Evolutionary conservation across 208 protist species (phyloP).

Genomic region (Trypanosoma brucei): DNA sequence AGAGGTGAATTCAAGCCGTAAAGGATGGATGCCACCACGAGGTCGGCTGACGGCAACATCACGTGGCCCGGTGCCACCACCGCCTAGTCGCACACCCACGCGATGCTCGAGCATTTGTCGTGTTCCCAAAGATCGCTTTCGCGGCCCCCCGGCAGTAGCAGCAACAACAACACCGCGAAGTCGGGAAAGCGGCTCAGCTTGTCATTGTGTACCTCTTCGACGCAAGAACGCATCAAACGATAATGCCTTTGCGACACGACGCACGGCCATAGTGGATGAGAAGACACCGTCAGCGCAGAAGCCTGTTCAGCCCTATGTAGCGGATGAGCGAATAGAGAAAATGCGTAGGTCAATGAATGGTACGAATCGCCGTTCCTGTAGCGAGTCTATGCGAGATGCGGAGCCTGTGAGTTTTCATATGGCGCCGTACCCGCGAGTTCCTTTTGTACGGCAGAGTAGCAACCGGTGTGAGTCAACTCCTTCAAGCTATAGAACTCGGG

Average conservation of each 20-base stretch:
- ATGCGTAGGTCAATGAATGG: not conserved
- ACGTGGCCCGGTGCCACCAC: conserved; percentile 45
- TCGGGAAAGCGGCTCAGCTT: not conserved
- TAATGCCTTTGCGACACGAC: no score
- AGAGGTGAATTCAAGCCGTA: not conserved
- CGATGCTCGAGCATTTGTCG: conserved; percentile 45
- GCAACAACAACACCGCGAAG: not conserved
- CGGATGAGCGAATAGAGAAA: not conserved
- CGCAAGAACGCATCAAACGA: no score
- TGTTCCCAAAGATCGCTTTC: conserved; percentile 49
- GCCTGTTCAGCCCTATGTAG: not conserved
- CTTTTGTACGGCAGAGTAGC: not conserved
- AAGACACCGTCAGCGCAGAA: not conserved
- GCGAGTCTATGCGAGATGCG: not conserved
- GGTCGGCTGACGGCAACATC: conserved; percentile 42
- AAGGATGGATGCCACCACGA: conserved; percentile 33
- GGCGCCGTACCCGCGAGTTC: not conserved
- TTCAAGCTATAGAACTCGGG: not conserved
- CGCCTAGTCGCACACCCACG: conserved; percentile 43
- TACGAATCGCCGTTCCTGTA: not conserved
- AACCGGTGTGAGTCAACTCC: not conserved
- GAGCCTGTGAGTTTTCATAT: not conserved
- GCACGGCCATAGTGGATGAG: not conserved
- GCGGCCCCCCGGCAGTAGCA: conserved; percentile 14
- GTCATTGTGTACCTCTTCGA: not conserved